Conservation (phyloP, 1,139 yeast species). For the Magnusiomyces tetraspermus region DNA sequence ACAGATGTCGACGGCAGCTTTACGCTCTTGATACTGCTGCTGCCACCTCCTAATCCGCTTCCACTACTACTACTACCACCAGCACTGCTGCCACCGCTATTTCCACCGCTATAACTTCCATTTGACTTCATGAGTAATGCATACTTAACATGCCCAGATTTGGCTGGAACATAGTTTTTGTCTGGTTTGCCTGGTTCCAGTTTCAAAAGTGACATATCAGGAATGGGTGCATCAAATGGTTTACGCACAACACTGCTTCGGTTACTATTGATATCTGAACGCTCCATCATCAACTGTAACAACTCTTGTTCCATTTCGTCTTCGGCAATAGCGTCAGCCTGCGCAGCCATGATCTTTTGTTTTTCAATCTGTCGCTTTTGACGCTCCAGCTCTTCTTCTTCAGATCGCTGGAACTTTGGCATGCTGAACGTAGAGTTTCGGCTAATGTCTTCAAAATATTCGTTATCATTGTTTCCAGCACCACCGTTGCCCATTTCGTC, state of each 20-base stretch:
- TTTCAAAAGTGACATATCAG: constrained; percentile 14
- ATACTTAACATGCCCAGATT: constrained; percentile 18
- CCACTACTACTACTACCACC: background rate
- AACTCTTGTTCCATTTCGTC: constrained; percentile 33
- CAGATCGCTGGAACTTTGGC: constrained; percentile 16
- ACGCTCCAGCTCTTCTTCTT: constrained; percentile 17
- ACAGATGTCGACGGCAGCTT: constrained; percentile 24
- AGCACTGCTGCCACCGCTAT: background rate
- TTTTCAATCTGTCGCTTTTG: constrained; percentile 15
- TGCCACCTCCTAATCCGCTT: constrained; percentile 12
- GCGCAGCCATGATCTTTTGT: constrained; percentile 18
- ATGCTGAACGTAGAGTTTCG: constrained; percentile 14
- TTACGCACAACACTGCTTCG: constrained; percentile 3
- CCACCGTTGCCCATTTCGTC: constrained; percentile 6
- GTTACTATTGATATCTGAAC: constrained; percentile 20
- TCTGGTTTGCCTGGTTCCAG: background rate
- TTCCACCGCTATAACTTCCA: background rate
- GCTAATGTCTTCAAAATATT: constrained; percentile 12
- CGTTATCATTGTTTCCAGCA: constrained; percentile 6
- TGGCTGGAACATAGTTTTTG: constrained; percentile 6
- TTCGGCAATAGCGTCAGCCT: constrained; percentile 23
- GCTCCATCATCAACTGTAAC: constrained; percentile 28
- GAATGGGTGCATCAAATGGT: constrained; percentile 31
- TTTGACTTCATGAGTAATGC: constrained; percentile 22
- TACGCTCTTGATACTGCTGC: constrained; percentile 18